These are phyloP conservation scores for Tripterygium wilfordii DNA, from an alignment of 177 flowering plant species.

Conservation along the genomic window DNA sequence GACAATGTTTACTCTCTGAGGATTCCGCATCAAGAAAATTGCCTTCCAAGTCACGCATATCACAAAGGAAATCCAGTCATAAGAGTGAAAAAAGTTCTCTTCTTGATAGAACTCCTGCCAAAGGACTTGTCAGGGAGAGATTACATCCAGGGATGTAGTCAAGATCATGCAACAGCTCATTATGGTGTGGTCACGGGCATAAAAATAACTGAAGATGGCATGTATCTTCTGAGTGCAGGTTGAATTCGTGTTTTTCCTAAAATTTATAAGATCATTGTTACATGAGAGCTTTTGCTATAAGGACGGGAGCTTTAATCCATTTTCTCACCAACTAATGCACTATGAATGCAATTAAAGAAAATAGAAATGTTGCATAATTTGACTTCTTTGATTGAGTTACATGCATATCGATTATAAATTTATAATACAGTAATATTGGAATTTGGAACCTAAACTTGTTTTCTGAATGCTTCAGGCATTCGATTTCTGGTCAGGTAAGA, in stretches of 20 bases:
- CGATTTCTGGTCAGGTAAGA: conserved; percentile 83
- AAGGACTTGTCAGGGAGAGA: conserved; percentile 51
- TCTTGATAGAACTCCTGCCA: conserved; percentile 28
- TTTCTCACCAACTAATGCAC: no score
- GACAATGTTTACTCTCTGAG: no score
- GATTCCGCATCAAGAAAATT: no score
- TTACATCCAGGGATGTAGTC: conserved; percentile 85
- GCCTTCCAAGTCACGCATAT: conserved; percentile 22
- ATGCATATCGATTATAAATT: no score
- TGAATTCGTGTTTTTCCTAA: conserved; percentile 1
- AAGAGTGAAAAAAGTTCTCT: conserved; percentile 43
- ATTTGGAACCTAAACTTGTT: conserved; percentile 1
- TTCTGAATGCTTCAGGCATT: conserved; percentile 51
- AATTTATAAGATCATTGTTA: no score
- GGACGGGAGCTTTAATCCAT: no score
- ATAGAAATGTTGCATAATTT: no score
- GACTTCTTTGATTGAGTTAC: no score
- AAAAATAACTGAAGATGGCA: conserved; percentile 79
- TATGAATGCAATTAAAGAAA: no score
- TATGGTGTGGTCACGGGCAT: conserved; percentile 91
- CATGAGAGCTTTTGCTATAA: no score
- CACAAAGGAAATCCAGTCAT: conserved; percentile 37
- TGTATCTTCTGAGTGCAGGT: conserved; percentile 99
- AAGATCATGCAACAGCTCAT: conserved; percentile 86
- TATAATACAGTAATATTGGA: neutral